Evolutionary conservation across 768 basidiomycete species (phyloP).

Genomic region (Cystofilobasidium ferigula): DNA sequence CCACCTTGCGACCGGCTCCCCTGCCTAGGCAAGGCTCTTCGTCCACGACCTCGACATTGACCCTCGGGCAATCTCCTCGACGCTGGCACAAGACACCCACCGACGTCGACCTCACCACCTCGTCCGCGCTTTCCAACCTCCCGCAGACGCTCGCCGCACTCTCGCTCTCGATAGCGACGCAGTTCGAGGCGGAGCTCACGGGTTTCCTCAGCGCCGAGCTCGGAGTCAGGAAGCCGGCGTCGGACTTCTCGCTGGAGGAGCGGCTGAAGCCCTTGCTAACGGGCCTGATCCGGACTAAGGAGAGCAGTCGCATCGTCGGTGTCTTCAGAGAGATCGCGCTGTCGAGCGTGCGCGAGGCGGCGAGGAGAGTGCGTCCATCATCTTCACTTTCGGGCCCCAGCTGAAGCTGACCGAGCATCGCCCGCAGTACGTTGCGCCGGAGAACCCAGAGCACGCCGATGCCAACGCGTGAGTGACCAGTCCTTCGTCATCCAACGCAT

Average conservation of each 20-base stretch:
- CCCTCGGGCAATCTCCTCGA: not conserved
- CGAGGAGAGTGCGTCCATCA: slow-evolving; percentile 49
- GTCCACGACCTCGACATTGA: not conserved
- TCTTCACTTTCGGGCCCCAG: too few species aligned
- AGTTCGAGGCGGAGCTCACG: slow-evolving; percentile 68
- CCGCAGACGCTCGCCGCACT: slow-evolving; percentile 61
- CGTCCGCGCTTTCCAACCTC: slow-evolving; percentile 62
- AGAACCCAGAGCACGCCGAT: not conserved
- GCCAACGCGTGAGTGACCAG: not conserved
- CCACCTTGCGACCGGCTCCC: slow-evolving; percentile 5
- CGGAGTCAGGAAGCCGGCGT: not conserved
- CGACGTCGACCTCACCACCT: slow-evolving; percentile 49
- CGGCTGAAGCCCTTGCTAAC: slow-evolving; percentile 56
- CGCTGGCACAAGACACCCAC: not conserved
- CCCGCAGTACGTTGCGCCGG: not conserved
- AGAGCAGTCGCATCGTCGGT: slow-evolving; percentile 20
- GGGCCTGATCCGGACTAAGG: slow-evolving; percentile 45
- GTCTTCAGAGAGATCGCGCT: slow-evolving; percentile 52
- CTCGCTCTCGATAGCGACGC: slow-evolving; percentile 62
- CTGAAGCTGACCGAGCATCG: too few species aligned
- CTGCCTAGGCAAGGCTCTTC: not conserved
- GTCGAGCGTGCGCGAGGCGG: slow-evolving; percentile 48
- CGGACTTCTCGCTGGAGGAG: slow-evolving; percentile 25
- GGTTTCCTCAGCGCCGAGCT: slow-evolving; percentile 58
- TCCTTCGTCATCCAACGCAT: not conserved